phyloP scores from a whole-genome alignment of 768 basidiomycete genomes.

The Solioccasus polychromus region DNA sequence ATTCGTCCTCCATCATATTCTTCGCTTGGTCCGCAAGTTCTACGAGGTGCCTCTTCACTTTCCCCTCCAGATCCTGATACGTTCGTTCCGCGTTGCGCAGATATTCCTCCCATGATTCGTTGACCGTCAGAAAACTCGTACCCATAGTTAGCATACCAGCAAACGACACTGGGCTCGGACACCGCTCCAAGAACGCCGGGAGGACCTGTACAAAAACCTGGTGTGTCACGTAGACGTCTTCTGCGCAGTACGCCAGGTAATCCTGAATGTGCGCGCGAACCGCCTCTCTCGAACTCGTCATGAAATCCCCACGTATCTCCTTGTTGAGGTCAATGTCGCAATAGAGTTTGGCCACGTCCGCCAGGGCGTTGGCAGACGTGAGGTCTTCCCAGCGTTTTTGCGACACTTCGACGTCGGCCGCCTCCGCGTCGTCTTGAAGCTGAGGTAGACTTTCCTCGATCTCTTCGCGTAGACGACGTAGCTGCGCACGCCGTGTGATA shows the following conservation, averaged over 20 bases:
- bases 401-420: slow-evolving; percentile 40
- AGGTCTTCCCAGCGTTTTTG: slow-evolving; percentile 87
- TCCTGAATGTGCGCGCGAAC: slow-evolving; percentile 65
- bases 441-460: slow-evolving; percentile 41
- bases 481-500: slow-evolving; percentile 32
- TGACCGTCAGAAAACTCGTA: slow-evolving; percentile 85
- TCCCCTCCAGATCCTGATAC: slow-evolving; percentile 68
- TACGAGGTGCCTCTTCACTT: slow-evolving; percentile 57
- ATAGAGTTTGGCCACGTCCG: slow-evolving; percentile 88
- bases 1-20: slow-evolving; percentile 44
- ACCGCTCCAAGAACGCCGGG: slow-evolving; percentile 76
- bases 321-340: slow-evolving; percentile 82
- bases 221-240: slow-evolving; percentile 83
- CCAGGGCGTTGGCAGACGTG: slow-evolving; percentile 87
- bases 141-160: slow-evolving; percentile 91
- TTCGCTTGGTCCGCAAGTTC: slow-evolving; percentile 63
- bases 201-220: slow-evolving; percentile 73
- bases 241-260: slow-evolving; percentile 82
- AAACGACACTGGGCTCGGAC: slow-evolving; percentile 92
- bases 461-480: slow-evolving; percentile 36
- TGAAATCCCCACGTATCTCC: slow-evolving; percentile 70
- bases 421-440: slow-evolving; percentile 37
- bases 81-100: slow-evolving; percentile 71
- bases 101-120: slow-evolving; percentile 87
- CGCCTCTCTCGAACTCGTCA: slow-evolving; percentile 61